These are phyloP conservation scores for Trichoderma citrinoviride DNA, from an alignment of 2,329 filamentous ascomycete species.

Conservation along the genomic window DNA sequence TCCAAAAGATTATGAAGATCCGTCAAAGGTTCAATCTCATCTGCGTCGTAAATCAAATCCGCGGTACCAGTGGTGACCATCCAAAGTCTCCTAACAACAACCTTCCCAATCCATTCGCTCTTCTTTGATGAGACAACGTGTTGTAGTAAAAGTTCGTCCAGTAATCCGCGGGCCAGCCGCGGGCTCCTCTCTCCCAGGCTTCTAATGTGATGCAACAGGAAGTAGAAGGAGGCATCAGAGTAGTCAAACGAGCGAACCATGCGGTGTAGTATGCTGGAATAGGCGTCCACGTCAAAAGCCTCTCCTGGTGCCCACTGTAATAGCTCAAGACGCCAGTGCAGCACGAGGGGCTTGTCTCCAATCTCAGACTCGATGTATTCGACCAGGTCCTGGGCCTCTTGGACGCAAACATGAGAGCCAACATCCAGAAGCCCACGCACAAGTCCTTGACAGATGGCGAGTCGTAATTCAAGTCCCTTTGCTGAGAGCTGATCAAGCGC, in stretches of 20 bases:
- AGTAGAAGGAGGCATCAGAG: conserved; percentile 62
- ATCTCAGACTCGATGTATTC: conserved; percentile 60
- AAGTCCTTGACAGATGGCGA: conserved; percentile 63
- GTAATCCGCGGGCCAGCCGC: conserved; percentile 45
- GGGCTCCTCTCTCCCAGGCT: conserved; percentile 58
- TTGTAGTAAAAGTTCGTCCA: conserved; percentile 64
- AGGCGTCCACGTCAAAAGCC: conserved; percentile 48
- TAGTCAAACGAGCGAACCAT: conserved; percentile 61
- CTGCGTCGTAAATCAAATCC: conserved; percentile 32
- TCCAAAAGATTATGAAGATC: conserved; percentile 29
- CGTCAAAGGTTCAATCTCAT: conserved; percentile 24
- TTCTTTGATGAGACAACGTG: conserved; percentile 52
- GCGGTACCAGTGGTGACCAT: conserved; percentile 54
- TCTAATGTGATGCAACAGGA: conserved; percentile 66
- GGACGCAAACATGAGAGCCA: conserved; percentile 42
- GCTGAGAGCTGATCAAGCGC: conserved; percentile 55
- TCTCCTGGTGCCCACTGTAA: conserved; percentile 50
- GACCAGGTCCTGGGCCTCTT: conserved; percentile 58
- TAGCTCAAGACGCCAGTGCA: conserved; percentile 67
- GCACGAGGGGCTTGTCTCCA: conserved; percentile 62
- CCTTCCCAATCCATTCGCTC: conserved; percentile 64
- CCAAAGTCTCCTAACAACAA: conserved; percentile 66
- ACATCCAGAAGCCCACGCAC: conserved; percentile 54
- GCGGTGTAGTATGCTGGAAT: conserved; percentile 53
- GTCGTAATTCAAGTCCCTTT: conserved; percentile 61